phyloP scores from a whole-genome alignment of 225 moss, liverwort and hornwort species.

The Marchantia polymorpha region DNA sequence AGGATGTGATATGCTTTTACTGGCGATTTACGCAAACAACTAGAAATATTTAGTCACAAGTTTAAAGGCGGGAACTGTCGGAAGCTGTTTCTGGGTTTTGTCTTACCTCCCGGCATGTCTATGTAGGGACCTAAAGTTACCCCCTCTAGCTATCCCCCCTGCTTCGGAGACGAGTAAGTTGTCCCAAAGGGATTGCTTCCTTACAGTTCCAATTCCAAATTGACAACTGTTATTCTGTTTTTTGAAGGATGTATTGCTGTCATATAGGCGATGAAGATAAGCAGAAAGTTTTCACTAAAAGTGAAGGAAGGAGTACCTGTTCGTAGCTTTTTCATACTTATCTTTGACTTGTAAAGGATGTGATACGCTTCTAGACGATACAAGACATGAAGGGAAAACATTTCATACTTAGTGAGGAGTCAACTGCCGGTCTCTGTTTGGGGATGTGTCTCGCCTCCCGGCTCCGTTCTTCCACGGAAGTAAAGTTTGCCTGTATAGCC shows the following conservation, averaged over 20 bases:
- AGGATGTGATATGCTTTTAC: neutral
- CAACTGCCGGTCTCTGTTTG: neutral
- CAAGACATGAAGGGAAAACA: neutral
- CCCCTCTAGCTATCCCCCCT: neutral
- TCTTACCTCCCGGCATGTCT: no score
- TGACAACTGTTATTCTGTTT: neutral
- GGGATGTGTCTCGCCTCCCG: no score
- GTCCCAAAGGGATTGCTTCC: neutral
- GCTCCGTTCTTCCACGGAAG: neutral
- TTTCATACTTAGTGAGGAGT: neutral
- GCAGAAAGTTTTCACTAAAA: neutral
- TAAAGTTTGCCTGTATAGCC: neutral
- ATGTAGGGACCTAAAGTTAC: neutral
- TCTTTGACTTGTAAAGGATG: neutral
- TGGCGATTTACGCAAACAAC: neutral
- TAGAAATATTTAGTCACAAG: no score
- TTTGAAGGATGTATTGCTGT: neutral
- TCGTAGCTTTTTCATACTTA: neutral
- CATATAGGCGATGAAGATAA: neutral
- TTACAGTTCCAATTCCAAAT: neutral
- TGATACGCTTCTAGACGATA: neutral
- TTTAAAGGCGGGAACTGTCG: no score
- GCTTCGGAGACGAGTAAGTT: slow-evolving; percentile 3
- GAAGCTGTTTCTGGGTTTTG: no score
- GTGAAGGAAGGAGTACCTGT: neutral